phyloP scores from a whole-genome alignment of 2,329 filamentous ascomycete genomes.

The Rhynchosporium secalis region DNA sequence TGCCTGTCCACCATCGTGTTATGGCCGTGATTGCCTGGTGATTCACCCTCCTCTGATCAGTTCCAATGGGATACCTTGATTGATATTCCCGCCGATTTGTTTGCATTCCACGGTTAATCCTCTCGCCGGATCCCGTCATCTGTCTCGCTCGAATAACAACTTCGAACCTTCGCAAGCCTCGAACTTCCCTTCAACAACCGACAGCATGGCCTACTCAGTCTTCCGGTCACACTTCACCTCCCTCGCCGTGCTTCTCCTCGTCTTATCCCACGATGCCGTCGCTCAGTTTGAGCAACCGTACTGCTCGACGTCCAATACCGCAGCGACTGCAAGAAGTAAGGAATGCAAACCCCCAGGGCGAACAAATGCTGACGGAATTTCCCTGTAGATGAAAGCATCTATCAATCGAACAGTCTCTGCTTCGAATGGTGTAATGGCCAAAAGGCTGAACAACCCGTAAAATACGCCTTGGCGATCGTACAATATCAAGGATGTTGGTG shows the following conservation, averaged over 20 bases:
- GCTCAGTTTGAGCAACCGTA: conserved; percentile 37
- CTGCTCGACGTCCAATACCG: conserved; percentile 51
- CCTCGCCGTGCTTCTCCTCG: conserved; percentile 26
- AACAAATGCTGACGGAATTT: conserved; percentile 20
- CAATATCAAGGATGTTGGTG: conserved; percentile 72
- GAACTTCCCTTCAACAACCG: conserved; percentile 10
- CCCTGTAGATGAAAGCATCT: conserved; percentile 53
- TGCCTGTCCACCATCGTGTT: conserved; percentile 9
- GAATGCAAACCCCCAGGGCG: conserved; percentile 23
- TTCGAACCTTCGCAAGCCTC: conserved; percentile 4
- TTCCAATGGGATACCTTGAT: conserved; percentile 36
- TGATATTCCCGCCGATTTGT: conserved; percentile 28
- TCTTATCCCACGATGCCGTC: conserved; percentile 21
- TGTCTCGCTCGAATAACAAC: conserved; percentile 14
- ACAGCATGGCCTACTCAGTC: conserved; percentile 15
- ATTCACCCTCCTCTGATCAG: conserved; percentile 16
- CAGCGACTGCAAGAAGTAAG: conserved; percentile 46
- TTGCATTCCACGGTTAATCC: conserved; percentile 26
- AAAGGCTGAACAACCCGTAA: conserved; percentile 19
- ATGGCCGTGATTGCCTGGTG: conserved; percentile 28
- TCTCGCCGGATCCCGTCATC: conserved; percentile 21
- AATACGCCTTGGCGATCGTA: conserved; percentile 68
- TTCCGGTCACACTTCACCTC: conserved; percentile 31
- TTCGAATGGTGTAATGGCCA: conserved; percentile 53
- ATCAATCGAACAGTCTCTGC: conserved; percentile 71